Evolutionary conservation across 805 yeast genomes (phyloP), one percentile per base, ranked within the genome.

Genomic region (Hanseniaspora vineae): DNA sequence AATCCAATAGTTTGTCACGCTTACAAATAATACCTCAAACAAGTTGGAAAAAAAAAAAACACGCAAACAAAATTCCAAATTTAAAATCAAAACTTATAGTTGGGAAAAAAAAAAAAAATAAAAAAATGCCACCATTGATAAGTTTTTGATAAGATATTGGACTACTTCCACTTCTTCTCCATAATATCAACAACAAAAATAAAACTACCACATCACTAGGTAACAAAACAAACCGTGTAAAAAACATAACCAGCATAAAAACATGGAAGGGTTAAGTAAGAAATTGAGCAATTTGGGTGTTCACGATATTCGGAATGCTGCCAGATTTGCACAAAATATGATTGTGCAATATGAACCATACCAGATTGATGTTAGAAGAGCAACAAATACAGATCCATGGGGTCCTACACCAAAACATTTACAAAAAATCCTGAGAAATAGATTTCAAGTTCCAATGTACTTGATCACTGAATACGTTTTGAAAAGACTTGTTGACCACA

Each of bases 341-440:
- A 55, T 66, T 23, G 62, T 66, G 13, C 66, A 66, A 47, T 62
- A 65, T 44, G 65, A 62, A 44, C 64, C 70, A 2, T 62, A 62
- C 48, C 69, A 64, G 48, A 57, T 61, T 3, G 66, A 63, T 51
- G 62, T 72, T 3, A 58, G 75, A 45, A 68, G 69, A 47, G 69
- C 75, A 6, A 72, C 77, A 14, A 73, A 71, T 45, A 73, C 75
- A 4, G 78, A 73, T 53, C 55, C 71, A 6, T 73, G 78, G 78
- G 78, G 78, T 1, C 78, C 78, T 3, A 68, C 76, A 0, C 61
- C 71, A 5, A 62, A 65, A 40, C 73, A 73, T 50, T 55, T 70
- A 52, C 60, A 59, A 35, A 68, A 66, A 46, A 63, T 66, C 11
- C 32, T 56, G 50, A 56, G 59, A 46, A 56, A 58, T 46, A 52